Percentiles rank a stretch among this genome's conserved stretches.
These are phyloP conservation scores for Trichosporon sp. DNA, from an alignment of 1,284 basidiomycete species.

Conservation along the genomic window DNA sequence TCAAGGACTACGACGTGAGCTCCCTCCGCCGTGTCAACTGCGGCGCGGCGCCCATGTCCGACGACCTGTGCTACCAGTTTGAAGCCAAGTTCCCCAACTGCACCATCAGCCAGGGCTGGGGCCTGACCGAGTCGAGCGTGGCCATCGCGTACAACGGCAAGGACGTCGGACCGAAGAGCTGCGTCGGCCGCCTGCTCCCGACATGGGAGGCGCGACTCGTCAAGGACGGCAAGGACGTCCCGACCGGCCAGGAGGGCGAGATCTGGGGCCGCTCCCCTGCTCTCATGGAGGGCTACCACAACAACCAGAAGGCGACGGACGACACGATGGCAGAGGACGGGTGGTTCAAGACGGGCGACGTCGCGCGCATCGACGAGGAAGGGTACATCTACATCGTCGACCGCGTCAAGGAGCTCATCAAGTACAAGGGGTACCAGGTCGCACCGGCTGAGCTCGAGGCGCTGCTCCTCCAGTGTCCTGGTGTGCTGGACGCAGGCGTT, in stretches of 20 bases:
- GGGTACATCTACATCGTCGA: slow-evolving; percentile 50
- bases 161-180: slow-evolving; percentile 51
- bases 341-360: slow-evolving; percentile 82
- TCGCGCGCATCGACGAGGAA: slow-evolving; percentile 58
- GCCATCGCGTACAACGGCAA: slow-evolving; percentile 12
- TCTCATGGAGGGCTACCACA: slow-evolving; percentile 67
- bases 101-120: slow-evolving; percentile 40
- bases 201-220: slow-evolving; percentile 73
- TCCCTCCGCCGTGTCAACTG: slow-evolving; percentile 60
- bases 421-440: slow-evolving; percentile 61
- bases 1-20: slow-evolving; percentile 64
- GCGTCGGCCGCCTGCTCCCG: slow-evolving; percentile 66
- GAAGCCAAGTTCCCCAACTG: slow-evolving; percentile 21
- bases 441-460: slow-evolving; percentile 76
- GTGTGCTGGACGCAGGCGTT: slow-evolving; percentile 64
- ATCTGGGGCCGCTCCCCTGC: slow-evolving; percentile 70
- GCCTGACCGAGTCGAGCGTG: slow-evolving; percentile 50
- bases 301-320: slow-evolving; percentile 61
- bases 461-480: slow-evolving; percentile 63
- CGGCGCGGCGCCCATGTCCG: slow-evolving; percentile 75
- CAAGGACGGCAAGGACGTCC: slow-evolving; percentile 27
- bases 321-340: slow-evolving; percentile 58
- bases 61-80: slow-evolving; percentile 31
- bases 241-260: slow-evolving; percentile 60
- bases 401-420: slow-evolving; percentile 70